Evolutionary conservation across 1,139 yeast genomes (phyloP).

Genomic region (Magnusiomyces suaveolens): DNA sequence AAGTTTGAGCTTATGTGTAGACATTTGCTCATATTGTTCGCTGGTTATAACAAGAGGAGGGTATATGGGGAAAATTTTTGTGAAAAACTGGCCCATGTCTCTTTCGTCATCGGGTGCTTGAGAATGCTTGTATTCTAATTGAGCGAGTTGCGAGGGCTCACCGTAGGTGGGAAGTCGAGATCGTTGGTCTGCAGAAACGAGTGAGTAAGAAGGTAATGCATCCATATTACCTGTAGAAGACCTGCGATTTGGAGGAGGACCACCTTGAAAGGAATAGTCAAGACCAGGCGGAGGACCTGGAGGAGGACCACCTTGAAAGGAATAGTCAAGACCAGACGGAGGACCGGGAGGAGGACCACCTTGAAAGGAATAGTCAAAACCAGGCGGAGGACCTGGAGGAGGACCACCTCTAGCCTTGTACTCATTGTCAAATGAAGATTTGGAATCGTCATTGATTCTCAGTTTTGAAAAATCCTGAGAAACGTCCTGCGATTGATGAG

Average conservation of each 20-base stretch:
- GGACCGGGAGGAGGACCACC: background rate
- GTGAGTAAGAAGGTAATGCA: background rate
- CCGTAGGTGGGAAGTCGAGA: constrained; percentile 15
- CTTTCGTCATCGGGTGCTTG: constrained; percentile 21
- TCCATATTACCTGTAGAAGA: constrained; percentile 6
- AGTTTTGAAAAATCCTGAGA: background rate
- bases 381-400: constrained; percentile 13
- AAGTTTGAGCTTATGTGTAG: constrained; percentile 11
- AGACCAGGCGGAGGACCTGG: constrained; percentile 13
- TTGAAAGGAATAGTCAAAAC: background rate
- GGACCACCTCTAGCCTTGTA: constrained; percentile 2
- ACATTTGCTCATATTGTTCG: constrained; percentile 10
- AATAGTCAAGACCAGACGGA: background rate
- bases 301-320: constrained; percentile 3
- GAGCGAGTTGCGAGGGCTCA: constrained; percentile 15
- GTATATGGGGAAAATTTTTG: constrained; percentile 15
- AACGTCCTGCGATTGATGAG: background rate
- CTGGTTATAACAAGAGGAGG: constrained; percentile 12
- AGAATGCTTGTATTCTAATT: constrained; percentile 18
- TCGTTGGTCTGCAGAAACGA: background rate
- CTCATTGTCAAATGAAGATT: background rate
- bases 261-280: constrained; percentile 3
- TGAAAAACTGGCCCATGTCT: constrained; percentile 20
- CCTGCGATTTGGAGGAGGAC: constrained; percentile 8
- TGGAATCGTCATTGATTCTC: background rate